Base-by-base conservation (phyloP, 2,329 filamentous ascomycete genomes). In the Ceratocystis colombiana region DNA sequence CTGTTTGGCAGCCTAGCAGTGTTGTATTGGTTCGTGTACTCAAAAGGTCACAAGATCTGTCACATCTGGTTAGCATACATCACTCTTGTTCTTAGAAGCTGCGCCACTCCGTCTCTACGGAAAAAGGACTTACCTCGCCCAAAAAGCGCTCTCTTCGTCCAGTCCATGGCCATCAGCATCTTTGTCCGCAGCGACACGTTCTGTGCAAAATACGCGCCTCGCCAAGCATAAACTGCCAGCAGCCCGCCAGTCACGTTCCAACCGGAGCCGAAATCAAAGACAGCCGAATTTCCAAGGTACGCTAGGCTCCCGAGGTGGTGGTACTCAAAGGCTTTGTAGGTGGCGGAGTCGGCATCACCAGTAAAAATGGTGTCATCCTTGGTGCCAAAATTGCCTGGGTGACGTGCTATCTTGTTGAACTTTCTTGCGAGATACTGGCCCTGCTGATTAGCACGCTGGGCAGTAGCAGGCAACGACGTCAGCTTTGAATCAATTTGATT, bases 161-260 rank as follows among this genome's bases (percentile, higher is more conserved):
- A 99, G 75, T 99, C 94, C 94, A 99, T 96, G 20, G 91, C 91
- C 76, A 99, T 80, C 72, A 99, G 77, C 70, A 90, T 84, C 69
- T 93, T 84, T 30, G 94, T 99, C 71, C 94, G 81, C 68, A 97
- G 82, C 76, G 92, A 96, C 61, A 99, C 94, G 73, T 90, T 96
- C 80, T 99, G 90, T 12, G 94, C 91, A 78, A 99, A 99, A 77
- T 99, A 99, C 15, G 96, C 88, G 70, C 90, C 92, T 69, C 94
- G 81, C 94, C 94, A 99, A 44, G 96, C 84, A 75, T 99, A 99
- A 62, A 97, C 93, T 0, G 92, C 94, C 81, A 95, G 82, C 59
- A 99, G 76, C 0, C 94, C 94, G 63, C 94, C 94, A 1, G 85
- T 85, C 67, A 94, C 77, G 71, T 82, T 92, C 79, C 88, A 82